Evolutionary conservation across 768 basidiomycete genomes (phyloP).

Genomic region (Hemileccinum rubropunctum): DNA sequence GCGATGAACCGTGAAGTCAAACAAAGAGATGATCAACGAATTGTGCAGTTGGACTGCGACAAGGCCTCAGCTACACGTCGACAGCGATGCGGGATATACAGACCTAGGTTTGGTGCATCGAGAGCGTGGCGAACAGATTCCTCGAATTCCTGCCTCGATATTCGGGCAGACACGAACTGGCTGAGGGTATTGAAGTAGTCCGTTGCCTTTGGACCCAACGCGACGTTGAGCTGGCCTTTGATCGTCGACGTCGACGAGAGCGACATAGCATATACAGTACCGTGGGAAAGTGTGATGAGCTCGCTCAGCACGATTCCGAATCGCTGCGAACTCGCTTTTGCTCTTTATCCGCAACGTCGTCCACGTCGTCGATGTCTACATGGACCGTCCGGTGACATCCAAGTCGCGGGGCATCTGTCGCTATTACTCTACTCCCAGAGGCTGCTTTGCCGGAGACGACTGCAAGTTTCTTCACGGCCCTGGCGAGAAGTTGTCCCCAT

Average conservation of each 20-base stretch:
- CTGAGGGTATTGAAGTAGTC: constrained; percentile 64
- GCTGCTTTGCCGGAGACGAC: constrained; percentile 63
- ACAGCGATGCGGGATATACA: constrained; percentile 4
- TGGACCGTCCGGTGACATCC: constrained; percentile 61
- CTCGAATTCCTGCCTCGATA: constrained; percentile 76
- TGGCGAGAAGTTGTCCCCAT: constrained; percentile 54
- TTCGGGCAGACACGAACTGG: constrained; percentile 62
- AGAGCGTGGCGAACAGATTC: constrained; percentile 61
- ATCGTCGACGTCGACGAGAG: constrained; percentile 72
- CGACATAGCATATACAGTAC: constrained; percentile 48
- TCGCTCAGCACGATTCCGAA: background rate
- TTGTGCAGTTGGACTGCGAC: constrained; percentile 76
- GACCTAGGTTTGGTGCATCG: constrained; percentile 54
- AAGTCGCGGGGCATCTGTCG: constrained; percentile 70
- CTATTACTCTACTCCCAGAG: constrained; percentile 60
- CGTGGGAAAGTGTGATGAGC: constrained; percentile 18
- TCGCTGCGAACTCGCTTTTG: background rate
- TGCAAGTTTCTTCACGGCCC: constrained; percentile 80
- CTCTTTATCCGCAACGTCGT: background rate
- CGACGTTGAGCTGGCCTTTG: constrained; percentile 61
- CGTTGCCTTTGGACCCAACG: constrained; percentile 58
- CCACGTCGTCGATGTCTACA: constrained; percentile 24
- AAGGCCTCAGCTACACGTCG: constrained; percentile 7
- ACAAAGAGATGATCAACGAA: constrained; percentile 77
- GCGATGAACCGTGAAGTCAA: constrained; percentile 73